A percentile compares a stretch with the other conserved stretches of the same genome.
These are phyloP conservation scores for Neophaeococcomyces mojaviensis DNA, from an alignment of 2,329 filamentous ascomycete genomes.

Conservation along the genomic window DNA sequence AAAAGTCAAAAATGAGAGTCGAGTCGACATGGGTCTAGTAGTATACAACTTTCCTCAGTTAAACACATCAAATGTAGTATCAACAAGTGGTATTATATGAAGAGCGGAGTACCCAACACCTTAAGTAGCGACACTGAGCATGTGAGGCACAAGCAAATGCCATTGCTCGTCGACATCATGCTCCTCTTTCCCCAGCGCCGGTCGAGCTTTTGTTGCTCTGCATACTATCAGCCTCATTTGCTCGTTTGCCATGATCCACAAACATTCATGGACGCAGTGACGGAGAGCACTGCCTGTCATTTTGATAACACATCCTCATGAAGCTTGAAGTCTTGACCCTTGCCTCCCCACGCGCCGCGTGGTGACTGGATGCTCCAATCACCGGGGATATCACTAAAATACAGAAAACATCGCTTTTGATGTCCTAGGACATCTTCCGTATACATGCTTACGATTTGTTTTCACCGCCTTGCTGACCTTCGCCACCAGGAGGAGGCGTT, in stretches of 20 bases:
- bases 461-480: conserved; percentile 23
- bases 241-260: neutral
- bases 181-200: neutral
- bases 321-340: neutral
- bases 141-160: neutral
- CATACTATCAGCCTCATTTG: neutral
- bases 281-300: neutral
- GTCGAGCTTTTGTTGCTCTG: neutral
- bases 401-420: conserved; percentile 16
- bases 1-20: no score
- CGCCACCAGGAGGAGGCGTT: conserved; percentile 40
- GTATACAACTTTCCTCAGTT: no score
- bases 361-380: neutral
- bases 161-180: neutral
- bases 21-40: no score
- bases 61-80: neutral
- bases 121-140: neutral
- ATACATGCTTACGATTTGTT: conserved; percentile 45
- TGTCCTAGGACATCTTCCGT: conserved; percentile 1
- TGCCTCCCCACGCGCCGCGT: conserved; percentile 1
- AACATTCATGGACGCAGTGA: neutral
- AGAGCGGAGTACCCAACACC: conserved; percentile 3
- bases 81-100: neutral
- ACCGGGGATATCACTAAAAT: conserved; percentile 25
- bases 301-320: conserved; percentile 2